phyloP scores from a whole-genome alignment of 2,329 filamentous ascomycete genomes.

The Xylaria digitata region DNA sequence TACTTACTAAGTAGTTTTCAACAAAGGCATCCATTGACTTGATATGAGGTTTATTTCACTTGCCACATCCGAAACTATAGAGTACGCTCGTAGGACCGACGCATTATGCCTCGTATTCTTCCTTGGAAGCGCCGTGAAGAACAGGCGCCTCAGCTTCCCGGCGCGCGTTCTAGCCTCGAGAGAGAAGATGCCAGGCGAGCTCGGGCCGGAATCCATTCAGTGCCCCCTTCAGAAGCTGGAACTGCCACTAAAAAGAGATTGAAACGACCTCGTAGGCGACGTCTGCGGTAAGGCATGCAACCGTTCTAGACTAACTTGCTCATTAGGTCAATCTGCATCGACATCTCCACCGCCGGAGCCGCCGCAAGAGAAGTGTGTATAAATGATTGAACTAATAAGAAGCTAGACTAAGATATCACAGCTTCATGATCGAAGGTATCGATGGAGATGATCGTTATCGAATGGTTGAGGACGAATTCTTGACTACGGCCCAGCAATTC shows the following conservation, averaged over 20 bases:
- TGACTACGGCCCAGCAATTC: slow-evolving; percentile 73
- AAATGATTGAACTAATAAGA: neutral
- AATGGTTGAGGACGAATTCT: slow-evolving; percentile 87
- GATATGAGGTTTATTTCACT: neutral
- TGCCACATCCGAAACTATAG: no score
- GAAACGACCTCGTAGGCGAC: slow-evolving; percentile 32
- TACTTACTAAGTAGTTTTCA: neutral
- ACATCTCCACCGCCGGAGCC: slow-evolving; percentile 65
- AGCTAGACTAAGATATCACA: slow-evolving; percentile 46
- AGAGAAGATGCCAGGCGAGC: slow-evolving; percentile 25
- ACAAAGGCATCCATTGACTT: neutral
- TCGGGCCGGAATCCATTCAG: slow-evolving; percentile 24
- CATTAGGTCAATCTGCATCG: slow-evolving; percentile 55
- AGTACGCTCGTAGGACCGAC: slow-evolving; percentile 9
- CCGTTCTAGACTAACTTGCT: slow-evolving; percentile 18
- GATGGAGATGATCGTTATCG: slow-evolving; percentile 77
- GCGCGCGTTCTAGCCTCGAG: slow-evolving; percentile 36
- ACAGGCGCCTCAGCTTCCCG: slow-evolving; percentile 27
- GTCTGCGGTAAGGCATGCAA: neutral
- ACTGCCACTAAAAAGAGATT: slow-evolving; percentile 25
- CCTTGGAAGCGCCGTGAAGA: slow-evolving; percentile 59
- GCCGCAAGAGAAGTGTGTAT: slow-evolving; percentile 58
- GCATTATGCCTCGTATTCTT: slow-evolving; percentile 61
- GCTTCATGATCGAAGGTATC: slow-evolving; percentile 73
- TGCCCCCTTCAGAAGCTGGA: slow-evolving; percentile 26